Conservation (phyloP, 2,329 filamentous ascomycete species). For the Penicillium glabrum region DNA sequence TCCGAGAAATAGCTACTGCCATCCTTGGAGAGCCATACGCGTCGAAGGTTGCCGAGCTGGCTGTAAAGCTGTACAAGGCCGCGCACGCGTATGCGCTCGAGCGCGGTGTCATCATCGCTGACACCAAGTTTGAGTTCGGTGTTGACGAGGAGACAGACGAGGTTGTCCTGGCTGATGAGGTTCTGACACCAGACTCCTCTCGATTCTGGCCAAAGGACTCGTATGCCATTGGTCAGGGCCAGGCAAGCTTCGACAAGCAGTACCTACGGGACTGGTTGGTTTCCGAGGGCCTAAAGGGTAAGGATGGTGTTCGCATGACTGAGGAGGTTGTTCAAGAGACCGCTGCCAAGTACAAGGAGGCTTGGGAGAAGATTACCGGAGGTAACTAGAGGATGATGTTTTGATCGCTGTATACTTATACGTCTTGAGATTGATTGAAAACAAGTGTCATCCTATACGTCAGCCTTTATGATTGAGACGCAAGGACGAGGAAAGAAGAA, state of each 20-base stretch:
- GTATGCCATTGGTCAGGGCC: conserved; percentile 71
- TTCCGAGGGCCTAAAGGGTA: conserved; percentile 69
- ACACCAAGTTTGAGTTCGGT: conserved; percentile 77
- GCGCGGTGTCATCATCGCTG: conserved; percentile 73
- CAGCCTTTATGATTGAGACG: conserved; percentile 11
- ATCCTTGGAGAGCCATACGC: conserved; percentile 68
- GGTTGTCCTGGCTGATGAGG: conserved; percentile 78
- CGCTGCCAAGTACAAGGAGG: conserved; percentile 71
- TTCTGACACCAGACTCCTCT: conserved; percentile 78
- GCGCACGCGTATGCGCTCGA: conserved; percentile 47
- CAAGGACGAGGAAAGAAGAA: conserved; percentile 8
- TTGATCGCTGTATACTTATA: conserved; percentile 1
- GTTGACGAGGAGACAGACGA: conserved; percentile 64
- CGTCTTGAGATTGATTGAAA: neutral
- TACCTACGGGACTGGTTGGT: conserved; percentile 80
- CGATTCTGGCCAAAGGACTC: conserved; percentile 80
- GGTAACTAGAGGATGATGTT: conserved; percentile 37
- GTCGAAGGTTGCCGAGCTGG: conserved; percentile 63
- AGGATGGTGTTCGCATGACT: conserved; percentile 70
- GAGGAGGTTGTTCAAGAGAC: conserved; percentile 70
- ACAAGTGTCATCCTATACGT: neutral
- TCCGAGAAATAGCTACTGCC: conserved; percentile 44
- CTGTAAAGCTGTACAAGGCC: conserved; percentile 62
- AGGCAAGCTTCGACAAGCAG: conserved; percentile 89
- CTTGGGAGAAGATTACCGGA: conserved; percentile 68